Conservation (phyloP, 257 asterid species). For the Lithospermum erythrorhizon region DNA sequence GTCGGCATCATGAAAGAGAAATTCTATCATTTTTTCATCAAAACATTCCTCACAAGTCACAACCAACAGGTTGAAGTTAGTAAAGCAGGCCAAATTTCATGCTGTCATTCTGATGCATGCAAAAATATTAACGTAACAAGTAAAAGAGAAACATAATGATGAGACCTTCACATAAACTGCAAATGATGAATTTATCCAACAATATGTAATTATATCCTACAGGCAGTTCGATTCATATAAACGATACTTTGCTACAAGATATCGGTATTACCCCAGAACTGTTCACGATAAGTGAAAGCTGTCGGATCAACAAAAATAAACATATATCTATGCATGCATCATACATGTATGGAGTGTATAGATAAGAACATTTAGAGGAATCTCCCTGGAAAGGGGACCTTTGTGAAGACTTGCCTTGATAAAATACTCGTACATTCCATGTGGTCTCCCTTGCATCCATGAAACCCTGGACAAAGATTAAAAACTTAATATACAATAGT, state of each 20-base stretch:
- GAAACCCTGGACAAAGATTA: constrained; percentile 39
- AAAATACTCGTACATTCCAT: constrained; percentile 82
- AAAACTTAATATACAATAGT: constrained; percentile 4
- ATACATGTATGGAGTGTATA: neutral
- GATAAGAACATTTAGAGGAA: neutral
- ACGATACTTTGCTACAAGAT: too few relatives aligned
- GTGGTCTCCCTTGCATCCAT: constrained; percentile 52
- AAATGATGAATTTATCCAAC: too few relatives aligned
- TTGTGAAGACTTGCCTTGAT: constrained; percentile 46
- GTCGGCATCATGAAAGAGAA: neutral
- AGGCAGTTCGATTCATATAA: too few relatives aligned
- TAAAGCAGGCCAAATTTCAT: too few relatives aligned
- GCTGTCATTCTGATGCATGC: too few relatives aligned
- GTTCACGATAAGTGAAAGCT: neutral
- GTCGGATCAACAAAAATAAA: neutral
- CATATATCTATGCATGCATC: neutral
- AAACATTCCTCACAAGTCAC: too few relatives aligned
- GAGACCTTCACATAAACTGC: too few relatives aligned
- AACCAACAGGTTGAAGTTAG: too few relatives aligned
- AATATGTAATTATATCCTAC: too few relatives aligned
- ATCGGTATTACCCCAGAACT: neutral
- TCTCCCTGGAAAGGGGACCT: neutral
- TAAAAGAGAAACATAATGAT: too few relatives aligned
- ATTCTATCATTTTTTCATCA: too few relatives aligned
- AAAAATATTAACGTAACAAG: too few relatives aligned